Conservation (phyloP, 2,329 filamentous ascomycete species). For the Fusarium abutilonis region DNA sequence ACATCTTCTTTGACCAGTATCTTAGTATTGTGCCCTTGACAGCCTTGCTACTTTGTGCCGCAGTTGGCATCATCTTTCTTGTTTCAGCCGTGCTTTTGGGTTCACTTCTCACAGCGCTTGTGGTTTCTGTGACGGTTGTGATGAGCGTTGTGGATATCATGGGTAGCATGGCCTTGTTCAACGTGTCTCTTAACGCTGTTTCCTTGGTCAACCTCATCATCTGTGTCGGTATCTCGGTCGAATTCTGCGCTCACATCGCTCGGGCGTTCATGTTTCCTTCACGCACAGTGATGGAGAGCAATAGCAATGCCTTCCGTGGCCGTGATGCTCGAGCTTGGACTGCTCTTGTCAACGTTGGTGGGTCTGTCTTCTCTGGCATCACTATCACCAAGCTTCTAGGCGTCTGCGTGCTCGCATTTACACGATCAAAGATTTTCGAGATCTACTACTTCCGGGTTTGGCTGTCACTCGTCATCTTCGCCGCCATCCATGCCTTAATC, state of each 20-base stretch:
- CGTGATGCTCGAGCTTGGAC: conserved; percentile 91
- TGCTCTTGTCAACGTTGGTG: conserved; percentile 92
- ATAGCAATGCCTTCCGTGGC: conserved; percentile 79
- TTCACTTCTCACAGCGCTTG: conserved; percentile 79
- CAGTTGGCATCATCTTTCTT: conserved; percentile 84
- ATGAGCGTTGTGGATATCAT: conserved; percentile 97
- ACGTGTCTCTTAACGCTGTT: conserved; percentile 92
- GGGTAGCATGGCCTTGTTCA: conserved; percentile 89
- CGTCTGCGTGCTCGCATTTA: conserved; percentile 92
- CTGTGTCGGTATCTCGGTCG: conserved; percentile 93
- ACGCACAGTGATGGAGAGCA: conserved; percentile 78
- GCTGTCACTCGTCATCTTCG: conserved; percentile 90
- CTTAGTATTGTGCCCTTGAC: conserved; percentile 84
- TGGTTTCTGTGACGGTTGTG: conserved; percentile 85
- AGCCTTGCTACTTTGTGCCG: conserved; percentile 80
- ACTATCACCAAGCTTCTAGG: conserved; percentile 95
- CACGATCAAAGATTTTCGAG: conserved; percentile 97
- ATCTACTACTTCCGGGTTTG: conserved; percentile 99
- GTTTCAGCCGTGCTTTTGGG: conserved; percentile 85
- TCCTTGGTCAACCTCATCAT: conserved; percentile 97
- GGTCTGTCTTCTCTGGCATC: conserved; percentile 94
- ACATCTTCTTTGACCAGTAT: conserved; percentile 99
- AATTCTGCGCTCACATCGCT: conserved; percentile 97
- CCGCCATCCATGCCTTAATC: conserved; percentile 85
- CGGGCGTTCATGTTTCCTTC: conserved; percentile 96